Evolutionary conservation across 2,329 filamentous ascomycete species (phyloP).

Genomic region (Alternaria triticina): DNA sequence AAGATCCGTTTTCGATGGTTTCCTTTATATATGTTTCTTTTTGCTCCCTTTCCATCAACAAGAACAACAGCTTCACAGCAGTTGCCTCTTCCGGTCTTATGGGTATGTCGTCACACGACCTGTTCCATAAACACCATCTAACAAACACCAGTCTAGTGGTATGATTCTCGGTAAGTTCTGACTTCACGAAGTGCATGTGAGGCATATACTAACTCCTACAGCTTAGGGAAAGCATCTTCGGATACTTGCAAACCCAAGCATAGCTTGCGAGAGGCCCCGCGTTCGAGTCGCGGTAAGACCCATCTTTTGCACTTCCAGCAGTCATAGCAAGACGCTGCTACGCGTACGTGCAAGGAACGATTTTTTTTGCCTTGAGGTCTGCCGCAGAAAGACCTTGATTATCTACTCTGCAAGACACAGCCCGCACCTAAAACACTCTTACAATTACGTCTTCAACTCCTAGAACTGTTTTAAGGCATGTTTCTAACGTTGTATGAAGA

Average conservation of each 20-base stretch:
- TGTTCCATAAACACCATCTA: too few relatives aligned
- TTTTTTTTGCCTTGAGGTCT: not conserved
- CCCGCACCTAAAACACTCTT: rapidly evolving
- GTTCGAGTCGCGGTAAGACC: constrained; percentile 39
- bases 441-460: not conserved
- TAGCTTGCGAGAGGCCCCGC: constrained; percentile 35
- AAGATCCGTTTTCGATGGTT: rapidly evolving
- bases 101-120: constrained; percentile 17
- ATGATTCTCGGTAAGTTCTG: constrained; percentile 62
- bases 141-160: constrained; percentile 58
- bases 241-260: constrained; percentile 19
- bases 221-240: constrained; percentile 59
- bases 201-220: not conserved
- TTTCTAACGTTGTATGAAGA: not conserved
- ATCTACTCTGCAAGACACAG: not conserved
- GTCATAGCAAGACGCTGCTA: not conserved
- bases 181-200: rapidly evolving
- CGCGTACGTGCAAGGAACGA: rapidly evolving
- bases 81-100: constrained; percentile 34
- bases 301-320: constrained; percentile 10
- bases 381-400: not conserved
- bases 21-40: not conserved
- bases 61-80: not conserved
- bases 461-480: rapidly evolving
- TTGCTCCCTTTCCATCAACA: not conserved